Evolutionary conservation across 129 eudicot genomes (phyloP).

Genomic region (Calendula officinalis): DNA sequence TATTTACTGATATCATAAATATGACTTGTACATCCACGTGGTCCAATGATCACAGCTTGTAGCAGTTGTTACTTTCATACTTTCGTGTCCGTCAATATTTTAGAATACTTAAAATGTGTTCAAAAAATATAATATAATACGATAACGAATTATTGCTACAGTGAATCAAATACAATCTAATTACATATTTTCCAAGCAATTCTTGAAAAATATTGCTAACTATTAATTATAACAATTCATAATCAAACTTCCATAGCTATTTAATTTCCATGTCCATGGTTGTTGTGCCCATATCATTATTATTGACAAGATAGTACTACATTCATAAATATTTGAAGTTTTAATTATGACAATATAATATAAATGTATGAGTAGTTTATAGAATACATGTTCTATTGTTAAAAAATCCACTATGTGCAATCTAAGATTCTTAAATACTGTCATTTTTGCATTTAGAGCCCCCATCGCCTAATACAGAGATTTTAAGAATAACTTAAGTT

Average conservation of each 20-base stretch:
- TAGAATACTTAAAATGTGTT: neutral
- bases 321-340: neutral
- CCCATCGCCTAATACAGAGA: no score
- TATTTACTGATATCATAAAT: constrained; percentile 36
- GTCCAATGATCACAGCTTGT: constrained; percentile 26
- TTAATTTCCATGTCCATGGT: constrained; percentile 4
- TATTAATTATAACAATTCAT: neutral
- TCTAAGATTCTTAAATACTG: no score
- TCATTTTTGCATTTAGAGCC: no score
- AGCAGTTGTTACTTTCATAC: constrained; percentile 14
- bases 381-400: neutral
- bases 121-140: neutral
- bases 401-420: no score
- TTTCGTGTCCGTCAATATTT: constrained; percentile 1
- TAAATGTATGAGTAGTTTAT: neutral
- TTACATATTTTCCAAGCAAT: neutral
- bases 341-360: neutral
- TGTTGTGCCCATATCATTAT: neutral
- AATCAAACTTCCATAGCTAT: constrained; percentile 18
- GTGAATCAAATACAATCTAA: neutral
- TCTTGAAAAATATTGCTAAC: neutral
- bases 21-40: constrained; percentile 31
- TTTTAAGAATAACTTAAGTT: no score
- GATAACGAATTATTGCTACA: neutral
- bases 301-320: neutral